A percentile compares a stretch with the other conserved stretches of the same genome.
Evolutionary conservation across 2,329 filamentous ascomycete species (phyloP).

Genomic region (Pleurostoma richardsiae): DNA sequence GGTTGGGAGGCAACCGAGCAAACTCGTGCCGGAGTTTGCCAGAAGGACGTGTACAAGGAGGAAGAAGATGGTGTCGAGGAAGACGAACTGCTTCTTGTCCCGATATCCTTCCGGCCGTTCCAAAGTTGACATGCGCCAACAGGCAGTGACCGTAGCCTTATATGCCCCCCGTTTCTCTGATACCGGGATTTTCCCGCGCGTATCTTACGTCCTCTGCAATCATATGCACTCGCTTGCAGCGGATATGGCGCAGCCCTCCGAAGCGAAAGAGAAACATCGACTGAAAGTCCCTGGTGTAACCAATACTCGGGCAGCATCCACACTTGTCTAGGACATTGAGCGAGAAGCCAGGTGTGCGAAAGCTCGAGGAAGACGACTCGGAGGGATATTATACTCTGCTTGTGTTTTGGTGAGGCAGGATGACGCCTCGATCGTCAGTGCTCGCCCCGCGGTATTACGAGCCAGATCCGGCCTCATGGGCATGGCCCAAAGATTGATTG

Average conservation of each 20-base stretch:
- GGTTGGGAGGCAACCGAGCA: neutral
- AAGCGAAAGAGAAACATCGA: conserved; percentile 10
- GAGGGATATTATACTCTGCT: conserved; percentile 4
- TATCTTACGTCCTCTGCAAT: too few relatives aligned
- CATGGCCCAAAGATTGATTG: too few relatives aligned
- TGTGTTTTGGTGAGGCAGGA: neutral
- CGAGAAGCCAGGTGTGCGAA: conserved; percentile 3
- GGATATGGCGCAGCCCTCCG: conserved; percentile 7
- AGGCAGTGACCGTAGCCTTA: too few relatives aligned
- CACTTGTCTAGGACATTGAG: conserved; percentile 9
- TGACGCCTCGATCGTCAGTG: too few relatives aligned
- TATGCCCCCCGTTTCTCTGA: too few relatives aligned
- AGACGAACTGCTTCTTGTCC: too few relatives aligned
- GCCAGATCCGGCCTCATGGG: too few relatives aligned
- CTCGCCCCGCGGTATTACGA: too few relatives aligned
- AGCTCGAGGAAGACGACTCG: conserved; percentile 4
- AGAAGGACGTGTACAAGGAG: neutral
- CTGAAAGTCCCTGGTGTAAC: conserved; percentile 7
- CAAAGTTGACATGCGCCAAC: too few relatives aligned
- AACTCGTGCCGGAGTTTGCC: neutral
- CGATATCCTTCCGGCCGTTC: too few relatives aligned
- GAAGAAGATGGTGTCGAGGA: neutral
- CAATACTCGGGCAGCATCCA: conserved; percentile 6
- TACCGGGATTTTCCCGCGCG: too few relatives aligned
- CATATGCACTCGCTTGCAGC: neutral